Base-by-base conservation (phyloP, 768 basidiomycete genomes). In the Heimioporus sp. region DNA sequence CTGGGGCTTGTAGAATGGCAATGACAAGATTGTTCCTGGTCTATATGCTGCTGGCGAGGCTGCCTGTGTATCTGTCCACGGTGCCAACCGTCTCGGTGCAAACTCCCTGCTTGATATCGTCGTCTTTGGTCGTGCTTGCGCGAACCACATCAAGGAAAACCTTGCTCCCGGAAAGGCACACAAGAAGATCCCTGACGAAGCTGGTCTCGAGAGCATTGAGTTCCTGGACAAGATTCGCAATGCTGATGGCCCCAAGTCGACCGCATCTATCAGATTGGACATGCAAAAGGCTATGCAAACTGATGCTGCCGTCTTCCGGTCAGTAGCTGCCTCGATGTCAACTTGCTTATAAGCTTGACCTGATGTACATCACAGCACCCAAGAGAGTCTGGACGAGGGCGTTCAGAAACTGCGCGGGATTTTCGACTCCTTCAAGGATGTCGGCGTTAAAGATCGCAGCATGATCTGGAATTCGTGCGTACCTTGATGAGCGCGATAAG, bases 261-360 rank as follows among this genome's bases (percentile, higher is more conserved):
- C 97, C 34, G 87, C 93, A 13, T 82, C 94, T 65, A 88, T 98
- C 66, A 83, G 97, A 57, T 70, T 97, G 45, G 87, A 92, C 66
- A 93, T 99, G 93, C 97, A 99, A 72, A 98, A 98, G 79, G 92
- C 93, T 36, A 98, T 98, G 95, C 94, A 98, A 72, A 72, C 87
- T 45, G 96, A 99, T 71, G 96, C 96, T 39, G 96, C 96, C 59
- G 96, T 99, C 56, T 99, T 99, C 84, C 80, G 92, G 85, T 86
- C 51, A 12, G 72, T 63, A 15, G 9, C 5, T 12, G n/a, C 16
- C 16, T 10, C 37, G 16, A 16, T 15, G 19, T n/a, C 24, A 16
- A 21, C 30, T 12, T 51, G 31, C n/a, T 6, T 41, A 17, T 50
- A 38, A 46, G 48, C 17, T 42, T 52, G 37, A 61, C 31, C 7